Conservation (phyloP, 192 early-diverging fungal species). For the Backusella circina region DNA sequence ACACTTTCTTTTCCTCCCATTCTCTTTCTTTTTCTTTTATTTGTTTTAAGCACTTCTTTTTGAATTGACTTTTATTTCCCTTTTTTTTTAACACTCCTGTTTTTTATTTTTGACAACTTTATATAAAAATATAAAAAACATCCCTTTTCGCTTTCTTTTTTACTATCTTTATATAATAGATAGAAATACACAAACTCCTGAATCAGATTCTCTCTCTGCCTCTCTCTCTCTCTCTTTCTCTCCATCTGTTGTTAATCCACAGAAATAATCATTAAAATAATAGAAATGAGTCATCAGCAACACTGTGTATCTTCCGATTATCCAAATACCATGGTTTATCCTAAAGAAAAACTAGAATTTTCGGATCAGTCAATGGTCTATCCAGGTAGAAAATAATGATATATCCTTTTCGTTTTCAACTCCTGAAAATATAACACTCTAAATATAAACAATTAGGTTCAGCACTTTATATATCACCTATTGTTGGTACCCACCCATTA, state of each 20-base stretch:
- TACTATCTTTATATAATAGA: neutral
- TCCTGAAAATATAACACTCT: neutral
- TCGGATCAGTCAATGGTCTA: slow-evolving; percentile 10
- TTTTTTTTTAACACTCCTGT: neutral
- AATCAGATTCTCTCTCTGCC: too few relatives aligned
- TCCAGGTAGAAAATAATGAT: neutral
- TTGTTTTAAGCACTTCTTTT: neutral
- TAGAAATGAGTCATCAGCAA: neutral
- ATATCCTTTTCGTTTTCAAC: neutral
- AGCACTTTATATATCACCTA: slow-evolving; percentile 9
- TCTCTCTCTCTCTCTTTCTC: neutral
- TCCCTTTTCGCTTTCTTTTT: neutral
- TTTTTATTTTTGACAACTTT: neutral
- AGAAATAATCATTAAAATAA: neutral
- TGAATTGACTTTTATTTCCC: neutral
- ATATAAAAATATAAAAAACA: neutral
- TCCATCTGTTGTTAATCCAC: neutral
- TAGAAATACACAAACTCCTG: neutral
- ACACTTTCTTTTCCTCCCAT: neutral
- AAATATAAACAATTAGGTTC: neutral
- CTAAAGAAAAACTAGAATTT: slow-evolving; percentile 8
- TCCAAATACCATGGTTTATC: neutral
- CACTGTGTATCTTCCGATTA: neutral
- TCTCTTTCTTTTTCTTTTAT: neutral
- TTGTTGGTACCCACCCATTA: neutral